Percentiles rank a stretch among this genome's conserved stretches.
These are phyloP conservation scores for Diaporthe ampelina DNA, from an alignment of 2,329 filamentous ascomycete genomes.

Conservation along the genomic window DNA sequence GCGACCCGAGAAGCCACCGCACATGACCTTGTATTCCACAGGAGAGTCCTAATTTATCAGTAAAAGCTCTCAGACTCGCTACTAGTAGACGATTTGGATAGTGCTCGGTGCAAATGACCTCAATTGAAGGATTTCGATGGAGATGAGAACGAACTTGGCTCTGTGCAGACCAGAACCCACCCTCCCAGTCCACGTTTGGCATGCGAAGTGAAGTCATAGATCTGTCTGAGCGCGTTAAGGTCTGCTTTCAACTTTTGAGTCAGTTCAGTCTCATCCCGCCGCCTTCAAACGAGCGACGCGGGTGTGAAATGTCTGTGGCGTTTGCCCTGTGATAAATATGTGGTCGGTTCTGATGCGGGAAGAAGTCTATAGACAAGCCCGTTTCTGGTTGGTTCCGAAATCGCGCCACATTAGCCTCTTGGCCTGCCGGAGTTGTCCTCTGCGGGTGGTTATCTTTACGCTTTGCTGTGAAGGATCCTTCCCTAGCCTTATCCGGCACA, in stretches of 20 bases:
- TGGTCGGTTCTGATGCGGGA: background rate
- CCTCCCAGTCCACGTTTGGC: background rate
- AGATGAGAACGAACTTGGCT: background rate
- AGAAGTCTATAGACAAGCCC: background rate
- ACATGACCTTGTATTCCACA: background rate
- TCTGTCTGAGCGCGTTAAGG: background rate
- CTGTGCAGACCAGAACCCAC: no score
- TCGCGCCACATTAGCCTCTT: conserved; percentile 17
- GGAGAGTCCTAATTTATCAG: background rate
- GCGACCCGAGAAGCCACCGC: background rate
- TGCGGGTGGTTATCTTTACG: background rate
- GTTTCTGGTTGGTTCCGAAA: background rate
- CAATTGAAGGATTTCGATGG: background rate
- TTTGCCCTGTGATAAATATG: background rate
- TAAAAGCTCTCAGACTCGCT: no score
- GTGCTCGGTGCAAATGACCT: no score
- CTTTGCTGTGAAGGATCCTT: background rate
- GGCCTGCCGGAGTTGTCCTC: conserved; percentile 13
- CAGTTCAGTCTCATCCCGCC: background rate
- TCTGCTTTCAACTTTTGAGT: background rate
- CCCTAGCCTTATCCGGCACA: conserved; percentile 5
- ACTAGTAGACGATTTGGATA: no score
- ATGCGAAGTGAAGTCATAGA: background rate
- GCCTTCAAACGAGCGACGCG: background rate
- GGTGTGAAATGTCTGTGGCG: no score